Base-by-base conservation (phyloP, 495 filamentous ascomycete species). In the Corynascus novoguineensis region DNA sequence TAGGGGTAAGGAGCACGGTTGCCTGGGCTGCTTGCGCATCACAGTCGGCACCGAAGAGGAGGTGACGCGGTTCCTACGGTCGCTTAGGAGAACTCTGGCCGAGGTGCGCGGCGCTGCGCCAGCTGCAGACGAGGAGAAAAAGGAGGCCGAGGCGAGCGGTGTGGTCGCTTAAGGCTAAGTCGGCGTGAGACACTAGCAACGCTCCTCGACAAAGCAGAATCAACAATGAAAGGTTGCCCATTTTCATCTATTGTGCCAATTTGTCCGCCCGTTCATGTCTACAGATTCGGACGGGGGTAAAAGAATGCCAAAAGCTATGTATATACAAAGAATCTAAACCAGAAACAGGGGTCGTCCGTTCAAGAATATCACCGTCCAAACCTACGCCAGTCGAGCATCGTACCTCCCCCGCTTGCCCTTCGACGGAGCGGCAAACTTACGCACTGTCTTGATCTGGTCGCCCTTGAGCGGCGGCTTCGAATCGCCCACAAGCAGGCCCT, bases 31-130 rank as follows among this genome's bases (percentile, higher is more conserved):
- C 65, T 69, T 98, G 65, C 78, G 93, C 38, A 86, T 98, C 59
- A 97, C 93, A 1, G 87, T 98, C 9, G 93, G 93, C 6, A 98
- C 93, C 5, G 87, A 91, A 67, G 71, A 80, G 14, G 93, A 98
- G 73, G 88, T 93, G 24, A 84, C 81, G 31, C 81, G 80, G 60
- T 85, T 97, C 65, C 68, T 98, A 69, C 70, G 75, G 22, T 84
- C 89, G 65, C 64, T 96, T 31, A 75, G 72, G 63, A 70, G 61
- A 46, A 84, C 88, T 28, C 62, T 97, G 55, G 71, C 61, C 4
- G 81, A 81, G 56, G 75, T 85, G 19, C 67, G 76, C 35, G 68
- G 69, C 45, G 50, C 51, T 21, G 44, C 40, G 5, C 25, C 49
- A 44, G 57, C 50, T 14, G 62, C 42, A 7, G 65, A 62, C 15